Base-by-base conservation (phyloP, 140 eudicot genomes). In the Senecio squalidus region DNA sequence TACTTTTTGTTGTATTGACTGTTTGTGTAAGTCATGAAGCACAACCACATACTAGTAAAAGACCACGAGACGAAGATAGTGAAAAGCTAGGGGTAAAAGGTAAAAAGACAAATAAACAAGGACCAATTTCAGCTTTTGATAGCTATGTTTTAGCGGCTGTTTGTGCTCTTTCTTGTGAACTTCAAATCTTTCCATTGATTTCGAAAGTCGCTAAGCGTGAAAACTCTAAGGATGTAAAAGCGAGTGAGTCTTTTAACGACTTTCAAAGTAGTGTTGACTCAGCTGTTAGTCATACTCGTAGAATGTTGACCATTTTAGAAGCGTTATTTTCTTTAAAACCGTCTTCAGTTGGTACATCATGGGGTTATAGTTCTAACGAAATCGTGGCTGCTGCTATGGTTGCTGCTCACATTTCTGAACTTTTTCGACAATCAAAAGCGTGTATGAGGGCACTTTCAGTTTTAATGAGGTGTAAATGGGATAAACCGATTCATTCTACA, bases 371-470 rank as follows among this genome's bases (percentile, higher is more conserved):
- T 63, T 92, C 98, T 47, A 92, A 81, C 67, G 98, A 92, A 74
- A 87, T 92, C 16, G 96, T 92, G 70, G 98, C 98, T 47, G 98
- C 98, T 26, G 98, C 98, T 48, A 92, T 92, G 98, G 98, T 92
- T 49, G 98, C 98, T 0, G 98, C 98, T 51, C 98, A 92, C 56
- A 77, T 92, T 38, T 92, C 98, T 16, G 98, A 87, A 53, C 78
- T 92, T 22, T 92, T 92, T 59, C 73, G 96, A 73, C 80, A 76
- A 52, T 92, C 98, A 21, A 92, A 92, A 69, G 96, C 96, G 21
- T 92, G 98, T 72, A 87, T 87, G 93, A 84, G 82, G 34, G 82
- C 96, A 49, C 88, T 92, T 50, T 76, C 86, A 5, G 92, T 77
- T 38, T 57, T 92, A 64, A 81, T 81, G 78, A 48, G 92, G 46